Evolutionary conservation across 768 basidiomycete species (phyloP).

Genomic region (Naematelia aurantialba): DNA sequence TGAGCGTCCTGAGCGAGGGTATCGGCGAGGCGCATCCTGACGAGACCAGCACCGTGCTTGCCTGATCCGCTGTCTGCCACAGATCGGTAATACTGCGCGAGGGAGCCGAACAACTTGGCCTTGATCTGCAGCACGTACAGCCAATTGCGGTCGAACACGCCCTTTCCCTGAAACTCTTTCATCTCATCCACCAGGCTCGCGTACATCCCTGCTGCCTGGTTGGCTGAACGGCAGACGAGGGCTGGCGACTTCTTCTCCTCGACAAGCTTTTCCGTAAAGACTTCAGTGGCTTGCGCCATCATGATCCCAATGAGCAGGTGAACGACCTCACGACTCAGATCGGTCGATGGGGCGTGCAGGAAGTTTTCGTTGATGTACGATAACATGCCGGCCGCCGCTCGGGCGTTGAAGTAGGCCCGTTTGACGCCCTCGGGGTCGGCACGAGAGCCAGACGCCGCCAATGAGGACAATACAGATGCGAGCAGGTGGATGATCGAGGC

Average conservation of each 20-base stretch:
- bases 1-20: constrained; percentile 76
- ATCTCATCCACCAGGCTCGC: constrained; percentile 78
- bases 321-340: constrained; percentile 88
- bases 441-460: constrained; percentile 67
- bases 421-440: constrained; percentile 84
- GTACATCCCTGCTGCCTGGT: constrained; percentile 79
- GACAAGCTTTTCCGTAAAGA: constrained; percentile 91
- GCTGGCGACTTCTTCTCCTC: constrained; percentile 76
- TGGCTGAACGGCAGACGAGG: constrained; percentile 76
- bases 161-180: constrained; percentile 95
- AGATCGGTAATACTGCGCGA: constrained; percentile 81
- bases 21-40: constrained; percentile 73
- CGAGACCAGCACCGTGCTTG: constrained; percentile 82
- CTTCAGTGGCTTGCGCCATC: constrained; percentile 88
- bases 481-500: constrained; percentile 96
- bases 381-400: constrained; percentile 89
- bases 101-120: constrained; percentile 78
- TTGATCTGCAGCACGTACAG: constrained; percentile 78
- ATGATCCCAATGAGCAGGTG: constrained; percentile 86
- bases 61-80: constrained; percentile 69
- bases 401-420: constrained; percentile 85
- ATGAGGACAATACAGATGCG: constrained; percentile 85
- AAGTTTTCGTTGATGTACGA: constrained; percentile 99
- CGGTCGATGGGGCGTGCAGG: constrained; percentile 91
- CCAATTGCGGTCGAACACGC: constrained; percentile 94